Conservation (phyloP, 208 protist species). For the Acanthamoeba triangularis region DNA sequence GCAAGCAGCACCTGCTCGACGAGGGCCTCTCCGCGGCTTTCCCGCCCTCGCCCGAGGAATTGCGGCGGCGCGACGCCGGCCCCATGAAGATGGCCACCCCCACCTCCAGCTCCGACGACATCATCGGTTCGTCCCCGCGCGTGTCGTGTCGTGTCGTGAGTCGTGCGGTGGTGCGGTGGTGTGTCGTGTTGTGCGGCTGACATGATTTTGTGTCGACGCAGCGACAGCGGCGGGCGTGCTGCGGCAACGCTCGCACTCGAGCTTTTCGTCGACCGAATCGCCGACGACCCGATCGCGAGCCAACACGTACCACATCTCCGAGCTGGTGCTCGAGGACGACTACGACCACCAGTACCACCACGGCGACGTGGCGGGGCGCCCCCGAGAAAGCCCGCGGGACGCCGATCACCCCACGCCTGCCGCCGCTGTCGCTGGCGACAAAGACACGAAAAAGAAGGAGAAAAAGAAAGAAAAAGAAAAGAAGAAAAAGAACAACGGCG, state of each 20-base stretch:
- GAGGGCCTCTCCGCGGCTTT: slow-evolving; percentile 18
- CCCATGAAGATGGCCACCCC: slow-evolving; percentile 18
- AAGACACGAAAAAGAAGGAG: slow-evolving; percentile 4
- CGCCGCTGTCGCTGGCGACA: not conserved
- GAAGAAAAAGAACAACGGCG: not conserved
- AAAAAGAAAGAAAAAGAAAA: not conserved
- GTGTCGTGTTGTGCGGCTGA: not conserved
- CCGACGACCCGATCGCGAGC: slow-evolving; percentile 11
- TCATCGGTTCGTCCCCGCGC: not conserved
- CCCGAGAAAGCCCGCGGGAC: not conserved
- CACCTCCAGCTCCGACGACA: not conserved
- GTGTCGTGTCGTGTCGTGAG: no score
- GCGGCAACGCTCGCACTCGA: not conserved
- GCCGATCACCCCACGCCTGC: not conserved
- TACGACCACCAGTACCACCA: not conserved
- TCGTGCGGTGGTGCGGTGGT: not conserved
- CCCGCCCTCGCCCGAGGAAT: slow-evolving; percentile 18
- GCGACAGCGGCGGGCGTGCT: not conserved
- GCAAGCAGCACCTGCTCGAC: slow-evolving; percentile 30
- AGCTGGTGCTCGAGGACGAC: slow-evolving; percentile 1
- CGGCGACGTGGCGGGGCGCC: not conserved
- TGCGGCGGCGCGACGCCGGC: slow-evolving; percentile 14
- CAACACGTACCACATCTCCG: slow-evolving; percentile 55
- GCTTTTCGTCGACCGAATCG: not conserved
- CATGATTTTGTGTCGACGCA: not conserved